A percentile compares a stretch with the other conserved stretches of the same genome.
Evolutionary conservation across 768 basidiomycete species (phyloP).

Genomic region (Inosperma sp.): DNA sequence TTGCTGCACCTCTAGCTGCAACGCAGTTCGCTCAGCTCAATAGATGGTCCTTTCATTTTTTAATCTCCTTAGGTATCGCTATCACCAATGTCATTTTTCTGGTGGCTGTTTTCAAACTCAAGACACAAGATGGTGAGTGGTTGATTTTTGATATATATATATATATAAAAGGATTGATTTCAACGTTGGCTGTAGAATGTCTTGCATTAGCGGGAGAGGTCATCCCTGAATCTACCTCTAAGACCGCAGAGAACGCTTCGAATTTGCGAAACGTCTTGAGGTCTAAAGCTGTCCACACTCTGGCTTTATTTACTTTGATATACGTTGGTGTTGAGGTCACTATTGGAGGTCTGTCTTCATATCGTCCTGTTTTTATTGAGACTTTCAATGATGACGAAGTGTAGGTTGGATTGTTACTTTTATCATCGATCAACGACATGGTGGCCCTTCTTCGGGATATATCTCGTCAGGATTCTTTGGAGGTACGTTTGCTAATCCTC

Average conservation of each 20-base stretch:
- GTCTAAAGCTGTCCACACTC: slow-evolving; percentile 50
- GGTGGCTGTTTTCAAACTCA: slow-evolving; percentile 55
- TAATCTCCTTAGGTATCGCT: slow-evolving; percentile 59
- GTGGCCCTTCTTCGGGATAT: slow-evolving; percentile 41
- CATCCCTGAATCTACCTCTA: slow-evolving; percentile 29
- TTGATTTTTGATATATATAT: background rate
- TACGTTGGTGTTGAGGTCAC: slow-evolving; percentile 68
- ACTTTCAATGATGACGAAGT: background rate
- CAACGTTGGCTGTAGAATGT: slow-evolving; percentile 53
- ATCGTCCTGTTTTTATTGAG: background rate
- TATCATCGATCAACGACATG: slow-evolving; percentile 32
- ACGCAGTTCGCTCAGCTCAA: slow-evolving; percentile 66
- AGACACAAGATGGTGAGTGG: slow-evolving; percentile 57
- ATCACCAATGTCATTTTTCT: slow-evolving; percentile 49
- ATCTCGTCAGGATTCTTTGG: slow-evolving; percentile 51
- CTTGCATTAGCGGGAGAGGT: slow-evolving; percentile 48
- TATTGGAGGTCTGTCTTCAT: slow-evolving; percentile 34
- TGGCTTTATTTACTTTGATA: slow-evolving; percentile 56
- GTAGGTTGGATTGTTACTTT: slow-evolving; percentile 68
- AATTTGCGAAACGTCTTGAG: slow-evolving; percentile 45
- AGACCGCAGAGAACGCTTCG: slow-evolving; percentile 31
- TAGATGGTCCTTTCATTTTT: slow-evolving; percentile 72
- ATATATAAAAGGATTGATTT: background rate
- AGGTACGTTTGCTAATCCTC: slow-evolving; percentile 30
- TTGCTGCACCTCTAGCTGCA: slow-evolving; percentile 65